Base-by-base conservation (phyloP, 331 rosid genomes). In the Malus hybrid region DNA sequence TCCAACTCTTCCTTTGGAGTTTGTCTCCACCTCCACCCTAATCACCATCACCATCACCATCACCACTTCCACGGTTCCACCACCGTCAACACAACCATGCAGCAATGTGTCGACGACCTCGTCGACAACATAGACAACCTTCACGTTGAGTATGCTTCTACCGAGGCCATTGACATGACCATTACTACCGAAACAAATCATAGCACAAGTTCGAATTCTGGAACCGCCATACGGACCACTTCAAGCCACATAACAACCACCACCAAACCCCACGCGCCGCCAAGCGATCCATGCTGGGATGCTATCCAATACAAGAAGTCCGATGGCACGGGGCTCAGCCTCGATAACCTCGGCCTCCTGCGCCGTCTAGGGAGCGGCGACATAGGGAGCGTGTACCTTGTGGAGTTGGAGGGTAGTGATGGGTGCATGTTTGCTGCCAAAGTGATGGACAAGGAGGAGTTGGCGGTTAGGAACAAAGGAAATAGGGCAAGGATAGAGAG, bases 391-490 rank as follows among this genome's bases (percentile, higher is more conserved):
- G 85, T 82, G 57, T 77, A 68, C 76, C 82, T 82, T 9, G 85
- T 78, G 68, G 85, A 69, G 76, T 76, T 82, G 3, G 79, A 77
- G 63, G 82, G 39, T 6, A 39, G 28, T 33, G 7, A 28, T 6
- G 85, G 82, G 42, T 68, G 80, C 46, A 24, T 82, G 63, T 82
- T 72, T 27, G 85, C 85, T 5, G 85, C 85, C 15, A 82, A 82
- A 50, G 85, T 82, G 70, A 82, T 82, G 85, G 85, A 82, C 82
- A 78, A 78, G 79, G 78, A 73, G 27, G 85, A 82, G 65, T 65
- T 82, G 29, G 76, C 46, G 6, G 20, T 65, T 16, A 64, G 85
- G 44, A 77, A 74, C 73, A 82, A 78, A 61, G 85, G 65, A 22
- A 59, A 48, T 5, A 73, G 85, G 65, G 85, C 85, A 24, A 77